Evolutionary conservation across 202 grass and related monocot genomes (phyloP), one percentile per base, ranked within the genome.

Genomic region (Setaria viridis): DNA sequence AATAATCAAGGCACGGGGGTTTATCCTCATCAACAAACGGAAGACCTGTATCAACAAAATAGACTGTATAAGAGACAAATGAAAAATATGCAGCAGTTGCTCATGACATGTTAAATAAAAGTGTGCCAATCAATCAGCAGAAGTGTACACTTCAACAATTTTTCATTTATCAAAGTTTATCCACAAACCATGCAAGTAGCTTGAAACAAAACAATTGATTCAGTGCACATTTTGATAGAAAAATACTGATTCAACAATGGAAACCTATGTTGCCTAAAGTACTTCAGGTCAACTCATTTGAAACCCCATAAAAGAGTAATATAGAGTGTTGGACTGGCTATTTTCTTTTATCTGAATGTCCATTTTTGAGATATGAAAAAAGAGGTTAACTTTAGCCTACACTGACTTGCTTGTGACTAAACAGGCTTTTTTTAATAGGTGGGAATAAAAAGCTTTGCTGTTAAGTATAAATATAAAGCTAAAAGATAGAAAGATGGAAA

Each of bases 11-110:
- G 91, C 80, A 78, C 96, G 93, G 12, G 93, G 85, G 87, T 95
- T 99, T 80, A 99, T 95, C 90, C 85, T 86, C 90, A 87, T 92
- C 79, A 99, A 63, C 60, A 95, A 73, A 68, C 86, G 93, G 72
- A 95, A 95, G 43, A 94, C 93, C 96, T 99, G 91, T 80, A 84
- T 10, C 59, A 62, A 62, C 64, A 94, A 80, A 88, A 91, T 37
- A 64, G 25, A 76, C 0, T 67, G 30, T 69, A 84, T 66, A 34
- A 62, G 41, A 83, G 8, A 46, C 0, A 34, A 54, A 30, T 9
- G 0, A 62, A 76, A 70, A 62, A 37, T 11, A 30, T 13, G 15
- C 4, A 20, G 58, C 17, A 58, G 42, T 43, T 59, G 41, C 34
- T 45, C 67, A 83, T 80, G 37, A 12, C 43, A 56, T 57, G 17